Evolutionary conservation across 129 eudicot species (phyloP).

Genomic region (Rutidosis leptorrhynchoides): DNA sequence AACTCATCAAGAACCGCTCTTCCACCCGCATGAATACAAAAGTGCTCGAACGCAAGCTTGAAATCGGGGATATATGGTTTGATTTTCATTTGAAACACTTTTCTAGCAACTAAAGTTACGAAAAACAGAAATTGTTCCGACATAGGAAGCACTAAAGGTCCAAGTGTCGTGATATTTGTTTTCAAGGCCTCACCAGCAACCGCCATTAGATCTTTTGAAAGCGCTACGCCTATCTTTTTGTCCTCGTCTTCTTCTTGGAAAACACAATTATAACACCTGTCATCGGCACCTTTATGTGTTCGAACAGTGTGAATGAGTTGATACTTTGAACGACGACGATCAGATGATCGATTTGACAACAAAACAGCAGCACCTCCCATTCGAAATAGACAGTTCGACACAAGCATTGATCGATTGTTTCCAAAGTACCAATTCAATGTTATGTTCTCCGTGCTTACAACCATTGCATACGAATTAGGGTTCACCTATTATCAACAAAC

Average conservation of each 20-base stretch:
- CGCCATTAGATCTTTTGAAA: conserved; percentile 67
- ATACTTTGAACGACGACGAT: conserved; percentile 55
- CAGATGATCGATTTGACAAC: conserved; percentile 59
- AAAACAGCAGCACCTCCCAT: conserved; percentile 85
- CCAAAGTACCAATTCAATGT: conserved; percentile 72
- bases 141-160: conserved; percentile 75
- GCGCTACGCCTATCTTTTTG: conserved; percentile 47
- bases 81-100: conserved; percentile 60
- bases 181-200: conserved; percentile 75
- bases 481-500: conserved; percentile 38
- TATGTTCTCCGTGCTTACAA: conserved; percentile 72
- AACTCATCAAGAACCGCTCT: conserved; percentile 63
- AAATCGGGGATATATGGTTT: conserved; percentile 75
- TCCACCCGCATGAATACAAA: conserved; percentile 75
- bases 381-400: conserved; percentile 68
- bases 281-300: conserved; percentile 71
- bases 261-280: conserved; percentile 54
- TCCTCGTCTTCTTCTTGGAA: conserved; percentile 63
- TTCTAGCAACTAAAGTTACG: conserved; percentile 49
- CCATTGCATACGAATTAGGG: conserved; percentile 61
- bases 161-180: conserved; percentile 65
- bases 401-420: conserved; percentile 65
- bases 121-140: conserved; percentile 68
- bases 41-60: conserved; percentile 74
- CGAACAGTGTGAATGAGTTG: conserved; percentile 67